Evolutionary conservation across 73 alveolate genomes (phyloP).

Genomic region (Stentor roeselii): DNA sequence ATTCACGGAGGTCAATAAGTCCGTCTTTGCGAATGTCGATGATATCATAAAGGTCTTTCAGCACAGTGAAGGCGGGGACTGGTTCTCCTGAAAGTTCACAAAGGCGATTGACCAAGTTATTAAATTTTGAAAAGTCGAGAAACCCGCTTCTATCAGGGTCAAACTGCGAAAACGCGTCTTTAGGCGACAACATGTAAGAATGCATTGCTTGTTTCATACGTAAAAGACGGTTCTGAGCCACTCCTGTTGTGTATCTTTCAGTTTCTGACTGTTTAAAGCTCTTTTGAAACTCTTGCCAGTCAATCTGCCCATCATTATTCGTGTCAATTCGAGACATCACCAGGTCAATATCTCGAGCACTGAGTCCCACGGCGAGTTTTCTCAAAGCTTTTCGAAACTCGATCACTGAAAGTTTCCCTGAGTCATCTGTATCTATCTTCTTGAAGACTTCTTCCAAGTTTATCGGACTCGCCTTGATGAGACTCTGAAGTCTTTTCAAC

Average conservation of each 20-base stretch:
- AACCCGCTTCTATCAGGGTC: slow-evolving; percentile 59
- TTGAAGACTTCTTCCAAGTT: slow-evolving; percentile 47
- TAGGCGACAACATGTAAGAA: slow-evolving; percentile 72
- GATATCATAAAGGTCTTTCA: slow-evolving; percentile 82
- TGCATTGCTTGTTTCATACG: slow-evolving; percentile 67
- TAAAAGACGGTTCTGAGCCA: slow-evolving; percentile 64
- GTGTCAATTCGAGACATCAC: slow-evolving; percentile 54
- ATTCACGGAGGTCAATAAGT: slow-evolving; percentile 79
- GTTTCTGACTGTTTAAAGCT: slow-evolving; percentile 60
- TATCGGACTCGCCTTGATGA: slow-evolving; percentile 39
- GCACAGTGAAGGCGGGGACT: slow-evolving; percentile 81
- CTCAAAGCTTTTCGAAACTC: slow-evolving; percentile 82
- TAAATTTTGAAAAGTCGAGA: slow-evolving; percentile 57
- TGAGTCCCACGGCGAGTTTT: slow-evolving; percentile 60
- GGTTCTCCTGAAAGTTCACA: slow-evolving; percentile 68
- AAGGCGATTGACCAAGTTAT: slow-evolving; percentile 52
- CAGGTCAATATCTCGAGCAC: slow-evolving; percentile 70
- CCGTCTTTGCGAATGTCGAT: slow-evolving; percentile 96
- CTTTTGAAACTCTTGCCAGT: slow-evolving; percentile 64
- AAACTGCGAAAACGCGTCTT: slow-evolving; percentile 76
- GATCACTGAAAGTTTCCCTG: slow-evolving; percentile 55
- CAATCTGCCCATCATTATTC: slow-evolving; percentile 62
- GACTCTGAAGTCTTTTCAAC: slow-evolving; percentile 52
- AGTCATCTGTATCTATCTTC: slow-evolving; percentile 60
- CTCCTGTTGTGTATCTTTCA: slow-evolving; percentile 48